phyloP scores from a whole-genome alignment of 192 early-diverging fungal species.

The Linnemannia exigua region DNA sequence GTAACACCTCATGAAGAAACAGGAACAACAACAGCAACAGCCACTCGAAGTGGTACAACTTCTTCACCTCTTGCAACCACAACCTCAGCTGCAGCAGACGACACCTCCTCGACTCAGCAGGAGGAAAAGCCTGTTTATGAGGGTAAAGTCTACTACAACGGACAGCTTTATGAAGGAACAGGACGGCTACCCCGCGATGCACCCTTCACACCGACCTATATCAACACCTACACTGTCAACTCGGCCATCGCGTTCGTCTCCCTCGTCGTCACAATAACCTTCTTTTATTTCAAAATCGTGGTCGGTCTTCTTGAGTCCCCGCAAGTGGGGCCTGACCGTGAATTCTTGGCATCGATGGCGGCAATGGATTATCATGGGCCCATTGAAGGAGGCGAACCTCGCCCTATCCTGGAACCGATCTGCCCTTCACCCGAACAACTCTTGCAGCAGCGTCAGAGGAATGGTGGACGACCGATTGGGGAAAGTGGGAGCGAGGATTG shows the following conservation, averaged over 20 bases:
- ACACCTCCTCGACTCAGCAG: neutral
- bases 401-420: conserved; percentile 21
- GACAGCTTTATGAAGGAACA: conserved; percentile 31
- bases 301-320: conserved; percentile 44
- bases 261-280: conserved; percentile 38
- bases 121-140: neutral
- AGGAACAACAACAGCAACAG: neutral
- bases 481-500: conserved; percentile 11
- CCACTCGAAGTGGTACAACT: neutral
- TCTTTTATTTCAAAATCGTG: conserved; percentile 56
- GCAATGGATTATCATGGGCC: conserved; percentile 21
- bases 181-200: conserved; percentile 52
- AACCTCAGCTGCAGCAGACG: neutral
- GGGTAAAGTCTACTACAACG: conserved; percentile 29
- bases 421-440: conserved; percentile 15
- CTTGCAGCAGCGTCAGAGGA: neutral
- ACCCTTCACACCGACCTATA: conserved; percentile 45
- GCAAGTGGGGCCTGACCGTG: conserved; percentile 39
- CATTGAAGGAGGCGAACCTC: conserved; percentile 27
- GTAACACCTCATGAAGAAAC: neutral
- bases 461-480: neutral
- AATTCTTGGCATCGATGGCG: conserved; percentile 17
- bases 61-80: neutral
- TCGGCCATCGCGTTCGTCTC: conserved; percentile 51
- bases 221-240: conserved; percentile 51